Percentiles rank a stretch among this genome's conserved stretches.
phyloP scores from a whole-genome alignment of 805 yeast genomes.

The Cyberlindnera japonica region DNA sequence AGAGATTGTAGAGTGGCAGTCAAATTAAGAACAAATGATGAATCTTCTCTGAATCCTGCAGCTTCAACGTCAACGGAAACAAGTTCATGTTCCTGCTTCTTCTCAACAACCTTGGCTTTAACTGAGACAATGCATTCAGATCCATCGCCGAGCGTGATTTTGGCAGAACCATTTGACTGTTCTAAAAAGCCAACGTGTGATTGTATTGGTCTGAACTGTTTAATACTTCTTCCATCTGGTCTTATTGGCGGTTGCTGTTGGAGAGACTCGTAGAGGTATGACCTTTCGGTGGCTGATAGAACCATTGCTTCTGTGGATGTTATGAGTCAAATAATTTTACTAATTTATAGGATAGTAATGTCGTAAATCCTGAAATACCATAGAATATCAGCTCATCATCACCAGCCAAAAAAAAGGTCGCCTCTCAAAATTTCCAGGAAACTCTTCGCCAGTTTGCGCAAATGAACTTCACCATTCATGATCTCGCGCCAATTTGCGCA shows the following conservation, averaged over 20 bases:
- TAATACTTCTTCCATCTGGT: slow-evolving; percentile 76
- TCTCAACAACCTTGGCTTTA: slow-evolving; percentile 74
- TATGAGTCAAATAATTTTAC: neutral
- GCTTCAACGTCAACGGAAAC: slow-evolving; percentile 77
- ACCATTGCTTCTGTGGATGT: slow-evolving; percentile 39
- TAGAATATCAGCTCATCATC: neutral
- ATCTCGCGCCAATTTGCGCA: slow-evolving; percentile 5
- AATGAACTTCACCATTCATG: slow-evolving; percentile 1
- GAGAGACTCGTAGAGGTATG: slow-evolving; percentile 74
- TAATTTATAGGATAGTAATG: neutral
- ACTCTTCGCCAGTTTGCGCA: neutral
- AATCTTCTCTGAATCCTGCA: slow-evolving; percentile 78
- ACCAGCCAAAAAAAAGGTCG: neutral
- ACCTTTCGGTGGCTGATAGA: slow-evolving; percentile 71
- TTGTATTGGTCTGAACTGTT: slow-evolving; percentile 84
- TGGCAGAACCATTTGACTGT: slow-evolving; percentile 87
- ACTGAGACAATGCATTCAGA: slow-evolving; percentile 90
- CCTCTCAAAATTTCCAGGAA: neutral
- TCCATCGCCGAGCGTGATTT: slow-evolving; percentile 84
- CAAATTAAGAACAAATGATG: slow-evolving; percentile 60
- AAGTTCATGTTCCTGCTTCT: slow-evolving; percentile 41
- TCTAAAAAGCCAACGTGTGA: slow-evolving; percentile 79
- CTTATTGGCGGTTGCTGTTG: slow-evolving; percentile 57
- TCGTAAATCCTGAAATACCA: neutral
- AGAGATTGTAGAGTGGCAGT: slow-evolving; percentile 57